These are phyloP conservation scores for Musa itinerans DNA, from an alignment of 176 grass and related monocot genomes.

Conservation along the genomic window DNA sequence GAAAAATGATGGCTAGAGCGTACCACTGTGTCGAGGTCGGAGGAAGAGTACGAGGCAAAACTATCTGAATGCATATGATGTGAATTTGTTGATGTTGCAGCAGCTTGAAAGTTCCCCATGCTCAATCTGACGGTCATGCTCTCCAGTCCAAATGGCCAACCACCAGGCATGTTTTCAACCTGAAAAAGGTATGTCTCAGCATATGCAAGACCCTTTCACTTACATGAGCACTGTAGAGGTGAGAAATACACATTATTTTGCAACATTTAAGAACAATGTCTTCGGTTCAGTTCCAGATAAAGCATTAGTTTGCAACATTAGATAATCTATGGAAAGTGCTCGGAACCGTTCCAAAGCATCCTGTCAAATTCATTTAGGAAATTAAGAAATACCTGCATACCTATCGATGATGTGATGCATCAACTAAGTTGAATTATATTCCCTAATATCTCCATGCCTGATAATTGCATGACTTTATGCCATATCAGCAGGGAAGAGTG, in stretches of 20 bases:
- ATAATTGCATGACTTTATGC: too few relatives aligned
- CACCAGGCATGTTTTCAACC: neutral
- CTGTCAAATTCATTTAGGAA: too few relatives aligned
- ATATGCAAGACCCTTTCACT: neutral
- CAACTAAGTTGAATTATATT: too few relatives aligned
- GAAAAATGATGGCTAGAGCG: neutral
- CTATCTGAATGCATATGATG: constrained; percentile 2
- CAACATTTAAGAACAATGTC: neutral
- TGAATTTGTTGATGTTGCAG: neutral
- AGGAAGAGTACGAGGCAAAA: neutral
- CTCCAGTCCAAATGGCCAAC: constrained; percentile 3
- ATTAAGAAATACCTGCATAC: too few relatives aligned
- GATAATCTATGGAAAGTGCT: neutral
- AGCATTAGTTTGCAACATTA: neutral
- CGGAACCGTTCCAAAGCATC: neutral
- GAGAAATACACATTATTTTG: neutral
- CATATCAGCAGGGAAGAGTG: too few relatives aligned
- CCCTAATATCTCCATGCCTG: too few relatives aligned
- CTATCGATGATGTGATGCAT: too few relatives aligned
- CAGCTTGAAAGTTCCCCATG: neutral
- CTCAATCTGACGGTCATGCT: constrained; percentile 4
- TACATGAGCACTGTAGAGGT: neutral
- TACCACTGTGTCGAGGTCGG: neutral
- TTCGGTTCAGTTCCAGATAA: neutral
- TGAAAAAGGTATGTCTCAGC: neutral